phyloP scores from a whole-genome alignment of 257 asterid genomes.

The Przewalskia tangutica region DNA sequence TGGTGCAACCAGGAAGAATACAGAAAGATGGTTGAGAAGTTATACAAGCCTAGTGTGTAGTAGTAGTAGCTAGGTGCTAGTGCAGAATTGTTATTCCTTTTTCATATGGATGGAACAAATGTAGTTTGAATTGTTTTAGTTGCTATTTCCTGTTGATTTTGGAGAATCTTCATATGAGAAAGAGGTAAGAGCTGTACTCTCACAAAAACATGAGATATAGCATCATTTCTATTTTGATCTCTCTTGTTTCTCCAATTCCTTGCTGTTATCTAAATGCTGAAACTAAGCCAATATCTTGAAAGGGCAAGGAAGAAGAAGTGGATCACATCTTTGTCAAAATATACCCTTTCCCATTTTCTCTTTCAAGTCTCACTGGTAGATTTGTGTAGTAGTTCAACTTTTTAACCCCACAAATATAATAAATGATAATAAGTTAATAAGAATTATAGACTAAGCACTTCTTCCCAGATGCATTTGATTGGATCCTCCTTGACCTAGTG shows the following conservation, averaged over 20 bases:
- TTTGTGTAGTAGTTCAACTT: no score
- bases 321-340: no score
- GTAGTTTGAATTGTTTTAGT: not conserved
- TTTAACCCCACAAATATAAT: no score
- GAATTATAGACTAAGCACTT: no score
- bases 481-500: no score
- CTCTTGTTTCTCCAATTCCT: not conserved
- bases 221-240: not conserved
- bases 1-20: slow-evolving; percentile 83
- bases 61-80: not conserved
- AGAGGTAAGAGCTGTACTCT: not conserved
- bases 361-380: no score
- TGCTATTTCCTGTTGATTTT: not conserved
- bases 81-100: not conserved
- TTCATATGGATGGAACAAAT: not conserved
- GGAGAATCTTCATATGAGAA: not conserved
- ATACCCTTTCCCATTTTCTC: no score
- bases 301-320: not conserved
- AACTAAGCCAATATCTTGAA: not conserved
- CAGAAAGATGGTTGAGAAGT: slow-evolving; percentile 35
- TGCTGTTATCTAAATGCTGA: not conserved
- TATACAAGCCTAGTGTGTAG: slow-evolving; percentile 29
- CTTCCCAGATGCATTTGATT: no score
- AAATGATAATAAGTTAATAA: no score
- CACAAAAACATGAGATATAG: not conserved